These are phyloP conservation scores for Trichaptum fuscoviolaceum DNA, from an alignment of 768 basidiomycete genomes.

Conservation along the genomic window DNA sequence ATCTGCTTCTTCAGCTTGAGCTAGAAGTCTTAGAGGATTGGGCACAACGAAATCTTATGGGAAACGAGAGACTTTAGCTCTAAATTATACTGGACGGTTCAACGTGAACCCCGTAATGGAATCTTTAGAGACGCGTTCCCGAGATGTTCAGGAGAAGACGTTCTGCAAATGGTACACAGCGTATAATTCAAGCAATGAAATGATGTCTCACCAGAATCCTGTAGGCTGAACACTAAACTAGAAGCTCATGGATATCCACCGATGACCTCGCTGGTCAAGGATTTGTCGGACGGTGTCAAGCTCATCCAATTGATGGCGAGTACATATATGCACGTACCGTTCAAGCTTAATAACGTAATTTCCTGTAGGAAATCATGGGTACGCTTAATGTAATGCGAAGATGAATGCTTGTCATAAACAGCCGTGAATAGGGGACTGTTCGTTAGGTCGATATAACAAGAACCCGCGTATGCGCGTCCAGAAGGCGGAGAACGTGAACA, in stretches of 20 bases:
- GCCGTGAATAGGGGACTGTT: constrained; percentile 60
- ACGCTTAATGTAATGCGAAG: constrained; percentile 14
- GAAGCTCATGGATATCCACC: constrained; percentile 79
- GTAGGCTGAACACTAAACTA: constrained; percentile 93
- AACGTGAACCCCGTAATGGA: constrained; percentile 33
- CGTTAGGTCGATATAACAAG: constrained; percentile 93
- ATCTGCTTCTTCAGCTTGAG: not conserved
- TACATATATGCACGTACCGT: constrained; percentile 6
- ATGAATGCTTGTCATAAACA: not conserved
- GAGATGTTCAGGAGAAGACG: constrained; percentile 69
- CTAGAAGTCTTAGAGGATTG: too few relatives aligned
- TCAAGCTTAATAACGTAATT: constrained; percentile 7
- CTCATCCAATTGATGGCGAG: constrained; percentile 90
- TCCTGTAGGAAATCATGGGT: constrained; percentile 94
- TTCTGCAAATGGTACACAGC: constrained; percentile 81
- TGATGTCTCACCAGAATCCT: constrained; percentile 8
- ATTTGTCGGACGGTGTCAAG: constrained; percentile 92
- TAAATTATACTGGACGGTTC: not conserved
- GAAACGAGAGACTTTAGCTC: not conserved
- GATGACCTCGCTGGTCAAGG: constrained; percentile 84
- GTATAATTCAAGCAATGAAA: not conserved
- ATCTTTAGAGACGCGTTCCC: constrained; percentile 57
- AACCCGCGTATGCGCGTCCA: constrained; percentile 89
- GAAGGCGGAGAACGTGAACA: constrained; percentile 97
- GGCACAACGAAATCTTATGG: too few relatives aligned